Conservation (phyloP, 495 filamentous ascomycete genomes). For the Neurospora cerealis region DNA sequence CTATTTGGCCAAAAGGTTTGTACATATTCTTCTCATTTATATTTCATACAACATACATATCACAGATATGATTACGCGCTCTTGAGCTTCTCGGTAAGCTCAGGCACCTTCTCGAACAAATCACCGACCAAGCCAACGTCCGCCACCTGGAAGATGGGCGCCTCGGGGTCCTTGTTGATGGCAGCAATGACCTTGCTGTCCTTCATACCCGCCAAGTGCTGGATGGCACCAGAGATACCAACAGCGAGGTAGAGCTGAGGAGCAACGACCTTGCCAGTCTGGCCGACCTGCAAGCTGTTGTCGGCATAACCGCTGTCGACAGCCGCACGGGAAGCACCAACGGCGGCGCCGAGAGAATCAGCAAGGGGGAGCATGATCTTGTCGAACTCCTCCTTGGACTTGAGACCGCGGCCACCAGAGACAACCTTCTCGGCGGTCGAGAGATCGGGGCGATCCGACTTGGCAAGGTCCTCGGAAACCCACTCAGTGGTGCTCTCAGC, state of each 20-base stretch:
- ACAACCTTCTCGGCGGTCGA: conserved; percentile 81
- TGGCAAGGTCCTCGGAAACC: conserved; percentile 87
- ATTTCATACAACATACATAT: neutral
- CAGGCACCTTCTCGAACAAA: conserved; percentile 89
- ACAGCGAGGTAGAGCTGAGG: conserved; percentile 92
- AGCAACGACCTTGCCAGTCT: conserved; percentile 97
- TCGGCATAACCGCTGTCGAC: conserved; percentile 99
- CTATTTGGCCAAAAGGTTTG: neutral
- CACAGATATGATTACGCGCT: conserved; percentile 30
- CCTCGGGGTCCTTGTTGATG: conserved; percentile 96
- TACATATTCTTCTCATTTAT: neutral
- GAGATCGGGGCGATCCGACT: conserved; percentile 91
- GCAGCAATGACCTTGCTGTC: conserved; percentile 99
- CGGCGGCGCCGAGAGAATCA: conserved; percentile 82
- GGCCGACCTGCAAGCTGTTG: conserved; percentile 95
- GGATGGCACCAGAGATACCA: conserved; percentile 93
- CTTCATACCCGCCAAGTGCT: conserved; percentile 99
- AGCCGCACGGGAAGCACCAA: conserved; percentile 88
- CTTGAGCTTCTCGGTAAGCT: conserved; percentile 92
- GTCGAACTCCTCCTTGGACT: conserved; percentile 97
- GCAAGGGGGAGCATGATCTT: conserved; percentile 82
- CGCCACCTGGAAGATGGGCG: conserved; percentile 96
- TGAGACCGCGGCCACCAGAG: conserved; percentile 87
- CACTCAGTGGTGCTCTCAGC: conserved; percentile 64
- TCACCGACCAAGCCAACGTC: conserved; percentile 94